Percentiles rank a stretch among this genome's conserved stretches.
These are phyloP conservation scores for Ascochyta fabae DNA, from an alignment of 2,329 filamentous ascomycete genomes.

Conservation along the genomic window DNA sequence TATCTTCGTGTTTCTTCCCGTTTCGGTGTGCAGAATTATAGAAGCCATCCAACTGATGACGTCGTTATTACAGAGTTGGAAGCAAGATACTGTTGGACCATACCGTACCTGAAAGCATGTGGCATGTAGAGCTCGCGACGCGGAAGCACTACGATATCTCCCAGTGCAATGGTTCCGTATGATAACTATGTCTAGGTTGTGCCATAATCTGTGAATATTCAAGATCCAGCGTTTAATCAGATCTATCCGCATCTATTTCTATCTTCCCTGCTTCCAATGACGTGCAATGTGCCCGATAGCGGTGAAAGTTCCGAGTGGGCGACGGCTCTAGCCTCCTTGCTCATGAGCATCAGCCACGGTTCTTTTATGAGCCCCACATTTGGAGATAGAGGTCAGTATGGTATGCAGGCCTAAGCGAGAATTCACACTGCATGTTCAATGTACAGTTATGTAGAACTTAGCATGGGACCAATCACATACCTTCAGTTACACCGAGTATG, in stretches of 20 bases:
- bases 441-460: background rate
- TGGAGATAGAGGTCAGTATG: too few relatives aligned
- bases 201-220: background rate
- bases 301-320: background rate
- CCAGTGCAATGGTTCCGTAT: background rate
- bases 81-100: background rate
- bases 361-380: background rate
- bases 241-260: background rate
- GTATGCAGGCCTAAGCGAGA: too few relatives aligned
- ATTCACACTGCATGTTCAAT: background rate
- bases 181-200: background rate
- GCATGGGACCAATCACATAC: too few relatives aligned
- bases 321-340: background rate
- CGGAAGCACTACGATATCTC: background rate
- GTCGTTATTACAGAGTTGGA: background rate
- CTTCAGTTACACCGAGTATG: too few relatives aligned
- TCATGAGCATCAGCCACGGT: background rate
- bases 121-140: background rate
- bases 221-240: background rate
- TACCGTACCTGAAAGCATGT: too few relatives aligned
- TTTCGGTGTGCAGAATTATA: background rate
- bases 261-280: background rate
- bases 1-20: background rate
- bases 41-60: background rate
- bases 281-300: background rate